These are phyloP conservation scores for Chalara sp. DNA, from an alignment of 2,329 filamentous ascomycete species.

Conservation along the genomic window DNA sequence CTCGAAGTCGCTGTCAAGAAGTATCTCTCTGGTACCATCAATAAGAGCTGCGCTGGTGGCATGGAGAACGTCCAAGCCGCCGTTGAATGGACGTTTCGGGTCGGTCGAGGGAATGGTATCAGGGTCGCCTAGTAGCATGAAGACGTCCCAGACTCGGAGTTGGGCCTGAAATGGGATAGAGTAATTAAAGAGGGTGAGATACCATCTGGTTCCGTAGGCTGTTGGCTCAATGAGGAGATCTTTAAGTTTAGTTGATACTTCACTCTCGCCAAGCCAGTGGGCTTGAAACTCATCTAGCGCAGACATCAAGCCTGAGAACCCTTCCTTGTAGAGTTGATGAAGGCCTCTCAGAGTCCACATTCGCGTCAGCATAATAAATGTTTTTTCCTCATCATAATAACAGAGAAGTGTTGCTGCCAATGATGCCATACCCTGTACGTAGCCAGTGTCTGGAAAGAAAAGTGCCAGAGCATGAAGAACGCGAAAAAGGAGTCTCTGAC, in stretches of 20 bases:
- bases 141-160: constrained; percentile 94
- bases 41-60: constrained; percentile 86
- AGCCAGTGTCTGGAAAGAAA: constrained; percentile 85
- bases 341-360: constrained; percentile 87
- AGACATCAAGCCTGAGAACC: constrained; percentile 81
- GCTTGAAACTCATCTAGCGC: constrained; percentile 80
- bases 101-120: constrained; percentile 29
- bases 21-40: constrained; percentile 79
- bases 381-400: constrained; percentile 92
- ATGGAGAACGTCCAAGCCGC: constrained; percentile 80
- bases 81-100: constrained; percentile 38
- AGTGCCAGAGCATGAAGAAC: constrained; percentile 88
- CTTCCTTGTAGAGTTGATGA: constrained; percentile 74
- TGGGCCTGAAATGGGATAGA: constrained; percentile 92
- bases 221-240: constrained; percentile 78
- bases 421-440: constrained; percentile 97
- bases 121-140: constrained; percentile 83
- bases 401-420: constrained; percentile 87
- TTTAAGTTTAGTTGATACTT: constrained; percentile 71
- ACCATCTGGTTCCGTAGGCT: constrained; percentile 96
- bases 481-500: constrained; percentile 84
- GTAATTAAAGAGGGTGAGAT: constrained; percentile 94
- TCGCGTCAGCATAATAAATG: constrained; percentile 94
- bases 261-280: constrained; percentile 71
- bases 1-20: constrained; percentile 92